These are phyloP conservation scores for Pichia cactophila DNA, from an alignment of 1,139 yeast species.

Conservation along the genomic window DNA sequence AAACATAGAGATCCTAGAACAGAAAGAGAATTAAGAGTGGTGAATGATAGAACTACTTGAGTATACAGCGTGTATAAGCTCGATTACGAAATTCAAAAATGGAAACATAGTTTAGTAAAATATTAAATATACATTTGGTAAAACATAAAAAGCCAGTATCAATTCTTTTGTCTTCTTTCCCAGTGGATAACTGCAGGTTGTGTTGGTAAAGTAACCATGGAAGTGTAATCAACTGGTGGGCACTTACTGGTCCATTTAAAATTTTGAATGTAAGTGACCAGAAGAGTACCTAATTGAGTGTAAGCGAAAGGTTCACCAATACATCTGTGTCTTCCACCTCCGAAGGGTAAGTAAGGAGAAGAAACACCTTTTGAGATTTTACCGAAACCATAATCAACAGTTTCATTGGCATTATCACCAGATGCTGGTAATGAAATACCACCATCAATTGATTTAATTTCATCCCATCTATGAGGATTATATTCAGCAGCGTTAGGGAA, in stretches of 20 bases:
- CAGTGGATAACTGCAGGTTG: slow-evolving; percentile 74
- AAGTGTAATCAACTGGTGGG: slow-evolving; percentile 77
- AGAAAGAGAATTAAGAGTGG: slow-evolving; percentile 25
- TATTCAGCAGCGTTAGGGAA: slow-evolving; percentile 68
- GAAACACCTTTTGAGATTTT: slow-evolving; percentile 92
- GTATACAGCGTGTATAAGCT: neutral
- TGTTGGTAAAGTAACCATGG: slow-evolving; percentile 89
- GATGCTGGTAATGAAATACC: slow-evolving; percentile 24
- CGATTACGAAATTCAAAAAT: neutral
- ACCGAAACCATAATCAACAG: slow-evolving; percentile 93
- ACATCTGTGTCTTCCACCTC: slow-evolving; percentile 99
- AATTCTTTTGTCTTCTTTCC: slow-evolving; percentile 35
- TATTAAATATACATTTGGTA: neutral
- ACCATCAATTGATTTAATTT: slow-evolving; percentile 34
- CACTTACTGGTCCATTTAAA: slow-evolving; percentile 63
- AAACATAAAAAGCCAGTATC: neutral
- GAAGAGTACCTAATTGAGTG: slow-evolving; percentile 82
- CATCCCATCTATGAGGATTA: slow-evolving; percentile 88
- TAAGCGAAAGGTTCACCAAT: slow-evolving; percentile 98
- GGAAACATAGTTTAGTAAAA: neutral
- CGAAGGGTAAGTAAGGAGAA: slow-evolving; percentile 94
- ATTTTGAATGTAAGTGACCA: slow-evolving; percentile 69
- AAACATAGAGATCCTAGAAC: slow-evolving; percentile 17
- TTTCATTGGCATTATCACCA: slow-evolving; percentile 37
- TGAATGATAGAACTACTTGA: slow-evolving; percentile 22